phyloP scores from a whole-genome alignment of 2,329 filamentous ascomycete species.

The Ophiostoma australiae region DNA sequence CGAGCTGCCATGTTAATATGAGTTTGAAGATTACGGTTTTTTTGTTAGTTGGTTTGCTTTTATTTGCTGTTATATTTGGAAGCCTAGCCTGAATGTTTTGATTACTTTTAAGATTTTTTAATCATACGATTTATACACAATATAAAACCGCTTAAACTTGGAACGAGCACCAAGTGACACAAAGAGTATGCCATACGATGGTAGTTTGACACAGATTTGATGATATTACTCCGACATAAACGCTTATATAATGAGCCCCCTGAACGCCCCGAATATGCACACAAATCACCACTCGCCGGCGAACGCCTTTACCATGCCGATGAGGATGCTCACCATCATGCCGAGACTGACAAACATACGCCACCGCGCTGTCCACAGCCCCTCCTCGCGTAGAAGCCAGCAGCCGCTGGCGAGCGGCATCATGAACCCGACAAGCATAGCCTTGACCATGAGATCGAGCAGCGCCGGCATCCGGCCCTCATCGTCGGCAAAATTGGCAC shows the following conservation, averaged over 20 bases:
- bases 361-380: slow-evolving; percentile 78
- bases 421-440: slow-evolving; percentile 88
- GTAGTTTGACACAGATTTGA: too few species aligned
- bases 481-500: slow-evolving; percentile 38
- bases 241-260: neutral
- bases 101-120: slow-evolving; percentile 1
- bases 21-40: neutral
- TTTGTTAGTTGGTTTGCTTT: slow-evolving; percentile 7
- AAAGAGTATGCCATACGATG: too few species aligned
- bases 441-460: slow-evolving; percentile 81
- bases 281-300: slow-evolving; percentile 34
- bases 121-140: neutral
- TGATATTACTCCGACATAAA: neutral
- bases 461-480: slow-evolving; percentile 48
- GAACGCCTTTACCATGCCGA: slow-evolving; percentile 60
- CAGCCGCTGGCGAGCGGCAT: slow-evolving; percentile 83
- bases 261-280: neutral
- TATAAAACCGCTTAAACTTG: neutral
- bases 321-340: slow-evolving; percentile 69
- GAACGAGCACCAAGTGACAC: neutral
- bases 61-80: neutral
- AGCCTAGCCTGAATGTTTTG: slow-evolving; percentile 5
- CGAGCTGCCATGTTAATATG: neutral
- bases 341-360: slow-evolving; percentile 84
- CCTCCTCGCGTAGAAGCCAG: slow-evolving; percentile 82